phyloP scores from a whole-genome alignment of 306 rosid species.

The Cyamopsis tetragonoloba region DNA sequence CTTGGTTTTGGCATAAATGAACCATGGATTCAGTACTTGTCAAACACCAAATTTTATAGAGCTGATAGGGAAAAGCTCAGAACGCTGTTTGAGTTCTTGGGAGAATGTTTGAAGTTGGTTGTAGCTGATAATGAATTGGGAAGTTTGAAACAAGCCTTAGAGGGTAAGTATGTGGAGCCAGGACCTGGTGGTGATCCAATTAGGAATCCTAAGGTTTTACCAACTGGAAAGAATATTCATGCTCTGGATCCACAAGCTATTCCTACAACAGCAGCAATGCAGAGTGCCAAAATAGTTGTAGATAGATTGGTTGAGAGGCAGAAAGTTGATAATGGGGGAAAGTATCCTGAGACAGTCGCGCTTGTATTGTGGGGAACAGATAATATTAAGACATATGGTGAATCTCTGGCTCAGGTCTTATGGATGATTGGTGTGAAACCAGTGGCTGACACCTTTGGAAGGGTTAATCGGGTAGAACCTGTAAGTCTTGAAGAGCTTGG shows the following conservation, averaged over 20 bases:
- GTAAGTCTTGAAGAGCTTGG: constrained; percentile 95
- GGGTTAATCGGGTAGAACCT: constrained; percentile 81
- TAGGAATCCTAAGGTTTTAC: constrained; percentile 86
- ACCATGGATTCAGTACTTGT: constrained; percentile 90
- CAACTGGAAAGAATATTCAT: constrained; percentile 94
- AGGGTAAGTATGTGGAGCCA: constrained; percentile 92
- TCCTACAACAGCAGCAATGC: constrained; percentile 92
- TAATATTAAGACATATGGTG: constrained; percentile 93
- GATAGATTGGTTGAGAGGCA: constrained; percentile 51
- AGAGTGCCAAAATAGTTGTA: constrained; percentile 56
- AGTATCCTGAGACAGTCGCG: constrained; percentile 88
- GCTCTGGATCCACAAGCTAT: constrained; percentile 94
- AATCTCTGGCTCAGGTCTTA: constrained; percentile 91
- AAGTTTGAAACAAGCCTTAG: constrained; percentile 94
- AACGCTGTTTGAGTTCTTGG: constrained; percentile 61
- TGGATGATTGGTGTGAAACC: constrained; percentile 97
- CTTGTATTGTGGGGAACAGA: constrained; percentile 99
- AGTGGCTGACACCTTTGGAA: constrained; percentile 74
- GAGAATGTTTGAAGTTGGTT: constrained; percentile 78
- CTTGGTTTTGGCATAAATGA: constrained; percentile 93
- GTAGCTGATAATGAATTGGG: constrained; percentile 95
- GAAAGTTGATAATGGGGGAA: constrained; percentile 43
- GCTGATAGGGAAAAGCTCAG: constrained; percentile 85
- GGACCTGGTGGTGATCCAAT: constrained; percentile 99
- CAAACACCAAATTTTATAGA: constrained; percentile 80